Percentiles rank a stretch among this genome's conserved stretches.
Evolutionary conservation across 306 rosid species (phyloP).

Genomic region (Cucurbita maxima): DNA sequence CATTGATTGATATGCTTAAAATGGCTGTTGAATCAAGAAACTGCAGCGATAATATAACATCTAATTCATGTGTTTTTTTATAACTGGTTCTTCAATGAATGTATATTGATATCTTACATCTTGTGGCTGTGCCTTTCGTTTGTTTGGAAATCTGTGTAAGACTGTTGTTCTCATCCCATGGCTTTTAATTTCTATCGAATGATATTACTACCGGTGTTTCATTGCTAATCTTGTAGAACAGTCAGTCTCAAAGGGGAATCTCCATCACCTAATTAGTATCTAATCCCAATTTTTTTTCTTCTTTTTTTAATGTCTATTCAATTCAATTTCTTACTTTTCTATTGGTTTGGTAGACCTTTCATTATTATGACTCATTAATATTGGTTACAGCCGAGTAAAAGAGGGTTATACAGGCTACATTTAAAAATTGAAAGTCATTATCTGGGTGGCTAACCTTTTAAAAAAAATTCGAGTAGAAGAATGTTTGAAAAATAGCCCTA

Average conservation of each 20-base stretch:
- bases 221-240: not conserved
- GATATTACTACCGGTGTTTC: not conserved
- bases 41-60: not conserved
- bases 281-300: too few relatives aligned
- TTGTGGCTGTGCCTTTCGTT: not conserved
- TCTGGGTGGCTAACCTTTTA: too few relatives aligned
- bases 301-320: too few relatives aligned
- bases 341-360: too few relatives aligned
- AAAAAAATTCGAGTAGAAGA: too few relatives aligned
- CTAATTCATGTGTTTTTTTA: not conserved
- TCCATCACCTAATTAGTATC: too few relatives aligned
- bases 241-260: not conserved
- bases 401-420: too few relatives aligned
- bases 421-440: too few relatives aligned
- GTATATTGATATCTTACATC: not conserved
- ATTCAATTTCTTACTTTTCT: too few relatives aligned
- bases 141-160: not conserved
- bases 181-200: not conserved
- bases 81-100: not conserved
- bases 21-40: not conserved
- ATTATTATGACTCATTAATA: too few relatives aligned
- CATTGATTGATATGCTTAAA: not conserved
- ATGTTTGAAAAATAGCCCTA: too few relatives aligned
- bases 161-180: not conserved
- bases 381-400: too few relatives aligned